Percentiles rank a stretch among this genome's conserved stretches.
Conservation (phyloP, 371 early-diverging fungal species). For the Dichotomocladium elegans region DNA sequence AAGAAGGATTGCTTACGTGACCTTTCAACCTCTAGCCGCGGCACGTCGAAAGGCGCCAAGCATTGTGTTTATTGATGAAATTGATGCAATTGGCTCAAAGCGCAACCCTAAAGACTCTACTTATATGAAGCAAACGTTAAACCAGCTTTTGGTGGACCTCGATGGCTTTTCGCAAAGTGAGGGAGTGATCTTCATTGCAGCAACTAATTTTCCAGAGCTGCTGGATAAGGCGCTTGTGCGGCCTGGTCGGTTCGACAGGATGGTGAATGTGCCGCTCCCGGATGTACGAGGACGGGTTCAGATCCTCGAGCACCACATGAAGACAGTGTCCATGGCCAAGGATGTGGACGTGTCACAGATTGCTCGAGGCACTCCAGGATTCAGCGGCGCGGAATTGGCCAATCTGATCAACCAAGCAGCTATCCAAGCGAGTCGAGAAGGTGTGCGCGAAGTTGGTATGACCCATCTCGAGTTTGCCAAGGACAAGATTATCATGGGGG, state of each 20-base stretch:
- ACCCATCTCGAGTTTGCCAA: conserved; percentile 90
- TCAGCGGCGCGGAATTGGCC: conserved; percentile 96
- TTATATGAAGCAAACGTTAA: conserved; percentile 90
- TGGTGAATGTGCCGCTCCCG: conserved; percentile 88
- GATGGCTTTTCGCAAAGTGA: conserved; percentile 92
- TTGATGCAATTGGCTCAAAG: conserved; percentile 96
- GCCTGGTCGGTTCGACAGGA: conserved; percentile 95
- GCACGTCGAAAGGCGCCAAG: conserved; percentile 94
- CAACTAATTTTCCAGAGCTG: conserved; percentile 97
- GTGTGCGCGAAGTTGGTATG: conserved; percentile 57
- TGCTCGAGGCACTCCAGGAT: conserved; percentile 92
- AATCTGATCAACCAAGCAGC: conserved; percentile 94
- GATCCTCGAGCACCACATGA: conserved; percentile 85
- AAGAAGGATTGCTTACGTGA: background rate
- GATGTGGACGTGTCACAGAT: conserved; percentile 72
- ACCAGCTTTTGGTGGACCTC: conserved; percentile 90
- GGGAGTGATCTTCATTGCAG: conserved; percentile 94
- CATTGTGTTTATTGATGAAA: conserved; percentile 98
- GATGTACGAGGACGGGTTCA: conserved; percentile 89
- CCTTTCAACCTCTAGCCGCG: conserved; percentile 28
- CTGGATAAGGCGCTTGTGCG: conserved; percentile 94
- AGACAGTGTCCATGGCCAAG: conserved; percentile 53
- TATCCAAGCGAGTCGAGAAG: conserved; percentile 80
- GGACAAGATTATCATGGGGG: conserved; percentile 94
- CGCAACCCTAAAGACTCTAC: conserved; percentile 85